A percentile compares a stretch with the other conserved stretches of the same genome.
Conservation (phyloP, 371 early-diverging fungal species). For the Dichotomocladium elegans region DNA sequence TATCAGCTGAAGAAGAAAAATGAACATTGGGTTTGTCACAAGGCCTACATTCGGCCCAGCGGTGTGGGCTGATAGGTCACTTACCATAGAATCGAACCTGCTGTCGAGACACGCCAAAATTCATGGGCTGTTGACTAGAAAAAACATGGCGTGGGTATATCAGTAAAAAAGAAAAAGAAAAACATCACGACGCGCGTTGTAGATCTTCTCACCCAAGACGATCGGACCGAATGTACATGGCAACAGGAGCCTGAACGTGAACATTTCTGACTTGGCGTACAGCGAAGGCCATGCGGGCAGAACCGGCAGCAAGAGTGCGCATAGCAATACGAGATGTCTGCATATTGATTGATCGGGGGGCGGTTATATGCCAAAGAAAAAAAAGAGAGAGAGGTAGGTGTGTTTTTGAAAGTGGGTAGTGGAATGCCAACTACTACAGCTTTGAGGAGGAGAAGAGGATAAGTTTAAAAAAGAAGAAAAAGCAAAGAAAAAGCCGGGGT, state of each 20-base stretch:
- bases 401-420: too few species aligned
- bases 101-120: slow-evolving; percentile 11
- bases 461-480: slow-evolving; percentile 2
- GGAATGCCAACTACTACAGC: neutral
- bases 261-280: slow-evolving; percentile 30
- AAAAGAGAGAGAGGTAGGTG: slow-evolving; percentile 1
- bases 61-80: too few species aligned
- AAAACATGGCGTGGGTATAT: neutral
- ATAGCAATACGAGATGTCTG: slow-evolving; percentile 14
- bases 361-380: neutral
- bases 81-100: slow-evolving; percentile 48
- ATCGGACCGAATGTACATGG: slow-evolving; percentile 31
- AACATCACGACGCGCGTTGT: neutral
- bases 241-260: slow-evolving; percentile 38
- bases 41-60: neutral
- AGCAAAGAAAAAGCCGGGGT: slow-evolving; percentile 13
- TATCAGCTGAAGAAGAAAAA: slow-evolving; percentile 48
- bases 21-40: neutral
- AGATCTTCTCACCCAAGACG: slow-evolving; percentile 24
- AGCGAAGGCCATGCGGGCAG: slow-evolving; percentile 1
- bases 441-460: neutral
- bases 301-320: slow-evolving; percentile 5
- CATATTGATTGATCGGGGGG: slow-evolving; percentile 7
- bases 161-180: neutral
- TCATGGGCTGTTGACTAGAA: slow-evolving; percentile 6